These are phyloP conservation scores for Closterium sp. DNA, from an alignment of 139 green algal species.

Conservation along the genomic window DNA sequence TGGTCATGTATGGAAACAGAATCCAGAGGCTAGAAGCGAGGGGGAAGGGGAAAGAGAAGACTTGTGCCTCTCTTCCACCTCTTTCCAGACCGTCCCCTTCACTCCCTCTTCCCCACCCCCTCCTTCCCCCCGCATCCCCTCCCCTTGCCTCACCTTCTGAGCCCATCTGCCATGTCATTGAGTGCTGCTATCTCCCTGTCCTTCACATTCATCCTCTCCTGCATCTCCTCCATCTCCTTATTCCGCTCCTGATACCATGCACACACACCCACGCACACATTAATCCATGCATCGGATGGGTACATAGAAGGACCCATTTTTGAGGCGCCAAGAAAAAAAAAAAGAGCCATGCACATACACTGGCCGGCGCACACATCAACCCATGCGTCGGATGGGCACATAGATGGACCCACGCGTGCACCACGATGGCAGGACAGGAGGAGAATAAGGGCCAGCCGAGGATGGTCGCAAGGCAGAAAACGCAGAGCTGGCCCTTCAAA, in stretches of 20 bases:
- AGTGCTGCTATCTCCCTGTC: not conserved
- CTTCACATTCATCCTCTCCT: not conserved
- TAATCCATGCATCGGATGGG: not conserved
- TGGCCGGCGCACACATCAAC: not conserved
- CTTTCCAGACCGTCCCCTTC: not conserved
- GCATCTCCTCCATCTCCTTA: not conserved
- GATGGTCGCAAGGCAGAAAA: too few species aligned
- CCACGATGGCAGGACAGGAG: too few species aligned
- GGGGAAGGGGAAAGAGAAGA: not conserved
- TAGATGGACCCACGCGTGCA: too few species aligned
- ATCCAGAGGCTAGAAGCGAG: too few species aligned
- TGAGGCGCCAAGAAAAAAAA: too few species aligned
- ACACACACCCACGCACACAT: not conserved
- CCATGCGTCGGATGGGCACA: not conserved
- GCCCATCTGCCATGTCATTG: not conserved
- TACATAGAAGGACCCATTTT: too few species aligned
- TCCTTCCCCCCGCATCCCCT: not conserved
- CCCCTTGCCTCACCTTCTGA: not conserved
- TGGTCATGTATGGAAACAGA: too few species aligned
- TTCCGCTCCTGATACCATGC: not conserved
- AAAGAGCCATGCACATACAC: too few species aligned
- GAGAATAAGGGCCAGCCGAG: too few species aligned
- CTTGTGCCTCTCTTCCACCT: not conserved
- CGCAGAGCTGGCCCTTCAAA: too few species aligned
- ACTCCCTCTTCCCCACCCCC: not conserved